phyloP scores from a whole-genome alignment of 106 monocot genomes.

The Platanthera guangdongensis region DNA sequence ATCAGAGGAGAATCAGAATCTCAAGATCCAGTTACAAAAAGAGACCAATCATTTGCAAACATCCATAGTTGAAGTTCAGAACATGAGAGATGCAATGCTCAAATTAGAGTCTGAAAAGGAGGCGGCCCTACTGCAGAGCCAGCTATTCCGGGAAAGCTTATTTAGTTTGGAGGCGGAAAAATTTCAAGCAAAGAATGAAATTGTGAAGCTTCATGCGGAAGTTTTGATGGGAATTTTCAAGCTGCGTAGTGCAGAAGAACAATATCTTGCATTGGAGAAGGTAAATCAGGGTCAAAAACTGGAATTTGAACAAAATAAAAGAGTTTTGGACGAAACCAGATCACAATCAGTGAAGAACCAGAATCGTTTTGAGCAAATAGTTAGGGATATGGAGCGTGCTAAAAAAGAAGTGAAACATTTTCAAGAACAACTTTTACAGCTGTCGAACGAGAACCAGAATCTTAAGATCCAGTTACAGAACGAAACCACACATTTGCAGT shows the following conservation, averaged over 20 bases:
- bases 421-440: background rate
- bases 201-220: conserved; percentile 13
- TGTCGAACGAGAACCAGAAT: conserved; percentile 32
- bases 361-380: conserved; percentile 2
- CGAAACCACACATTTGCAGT: conserved; percentile 19
- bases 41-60: conserved; percentile 21
- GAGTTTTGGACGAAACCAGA: background rate
- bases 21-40: conserved; percentile 16
- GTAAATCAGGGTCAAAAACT: background rate
- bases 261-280: conserved; percentile 3
- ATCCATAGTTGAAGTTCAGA: conserved; percentile 24
- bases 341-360: background rate
- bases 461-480: conserved; percentile 16
- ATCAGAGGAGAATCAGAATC: conserved; percentile 33
- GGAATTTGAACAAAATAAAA: conserved; percentile 2
- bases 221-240: conserved; percentile 2
- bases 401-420: background rate
- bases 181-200: conserved; percentile 20
- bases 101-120: conserved; percentile 26
- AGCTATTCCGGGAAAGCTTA: conserved; percentile 23
- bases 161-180: conserved; percentile 34
- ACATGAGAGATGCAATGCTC: conserved; percentile 30
- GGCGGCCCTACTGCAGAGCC: conserved; percentile 21
- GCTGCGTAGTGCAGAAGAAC: conserved; percentile 1
- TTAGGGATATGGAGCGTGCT: background rate